Percentiles rank a stretch among this genome's conserved stretches.
These are phyloP conservation scores for Osmanthus fragrans DNA, from an alignment of 257 asterid genomes.

Conservation along the genomic window DNA sequence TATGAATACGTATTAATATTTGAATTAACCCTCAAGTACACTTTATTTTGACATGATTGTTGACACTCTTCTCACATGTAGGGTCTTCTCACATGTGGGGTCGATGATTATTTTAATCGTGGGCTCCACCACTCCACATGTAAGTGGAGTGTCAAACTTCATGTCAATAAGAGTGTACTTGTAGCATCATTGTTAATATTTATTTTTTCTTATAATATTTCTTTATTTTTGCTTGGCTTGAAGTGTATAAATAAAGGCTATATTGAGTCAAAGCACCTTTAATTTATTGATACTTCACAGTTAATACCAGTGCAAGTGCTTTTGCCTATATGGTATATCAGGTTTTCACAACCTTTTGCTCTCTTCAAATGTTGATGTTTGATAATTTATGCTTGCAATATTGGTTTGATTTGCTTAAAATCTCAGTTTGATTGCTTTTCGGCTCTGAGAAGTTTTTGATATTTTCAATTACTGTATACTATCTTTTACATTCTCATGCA, in stretches of 20 bases:
- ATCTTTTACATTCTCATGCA: not conserved
- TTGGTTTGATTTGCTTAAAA: not conserved
- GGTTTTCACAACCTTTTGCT: not conserved
- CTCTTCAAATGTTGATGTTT: not conserved
- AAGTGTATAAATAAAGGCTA: constrained; percentile 11
- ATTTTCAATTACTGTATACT: not conserved
- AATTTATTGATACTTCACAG: not conserved
- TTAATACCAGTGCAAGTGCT: not conserved
- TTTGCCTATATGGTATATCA: not conserved
- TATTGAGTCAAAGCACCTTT: not conserved
- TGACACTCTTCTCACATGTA: too few relatives aligned
- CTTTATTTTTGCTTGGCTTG: not conserved
- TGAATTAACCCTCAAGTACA: too few relatives aligned
- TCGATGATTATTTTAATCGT: too few relatives aligned
- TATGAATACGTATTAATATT: not conserved
- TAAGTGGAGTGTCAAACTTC: too few relatives aligned
- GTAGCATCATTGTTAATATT: too few relatives aligned
- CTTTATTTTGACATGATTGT: too few relatives aligned
- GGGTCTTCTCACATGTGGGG: too few relatives aligned
- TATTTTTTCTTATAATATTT: not conserved
- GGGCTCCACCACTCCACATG: too few relatives aligned
- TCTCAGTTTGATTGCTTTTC: constrained; percentile 2
- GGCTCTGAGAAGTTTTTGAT: not conserved
- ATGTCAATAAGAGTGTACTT: too few relatives aligned
- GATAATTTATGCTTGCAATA: not conserved